Conservation (phyloP, 1,284 basidiomycete species). For the Austroboletus rostrupii region DNA sequence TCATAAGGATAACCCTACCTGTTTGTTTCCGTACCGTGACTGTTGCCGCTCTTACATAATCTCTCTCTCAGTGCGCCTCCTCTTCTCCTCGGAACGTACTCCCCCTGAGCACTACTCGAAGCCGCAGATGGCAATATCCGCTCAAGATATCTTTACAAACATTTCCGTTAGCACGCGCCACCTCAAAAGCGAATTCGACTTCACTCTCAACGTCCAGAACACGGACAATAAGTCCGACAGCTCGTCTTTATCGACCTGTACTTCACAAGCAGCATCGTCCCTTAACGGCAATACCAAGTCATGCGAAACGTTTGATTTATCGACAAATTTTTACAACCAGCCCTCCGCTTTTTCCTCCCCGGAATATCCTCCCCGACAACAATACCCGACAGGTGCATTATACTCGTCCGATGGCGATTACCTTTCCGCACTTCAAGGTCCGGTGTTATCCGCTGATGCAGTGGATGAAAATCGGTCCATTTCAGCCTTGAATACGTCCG, state of each 20-base stretch:
- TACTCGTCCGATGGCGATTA: constrained; percentile 9
- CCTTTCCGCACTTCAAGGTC: constrained; percentile 14
- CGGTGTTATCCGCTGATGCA: constrained; percentile 16
- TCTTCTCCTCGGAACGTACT: constrained; percentile 26
- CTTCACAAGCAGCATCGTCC: constrained; percentile 5
- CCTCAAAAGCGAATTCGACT: constrained; percentile 17
- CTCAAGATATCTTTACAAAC: constrained; percentile 14
- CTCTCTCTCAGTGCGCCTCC: constrained; percentile 15
- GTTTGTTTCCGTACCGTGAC: constrained; percentile 16
- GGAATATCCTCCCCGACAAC: constrained; percentile 13
- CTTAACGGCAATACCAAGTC: background rate
- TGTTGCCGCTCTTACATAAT: background rate
- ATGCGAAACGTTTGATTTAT: constrained; percentile 3
- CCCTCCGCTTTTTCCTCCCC: constrained; percentile 5
- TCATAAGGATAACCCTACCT: constrained; percentile 27
- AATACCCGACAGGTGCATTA: background rate
- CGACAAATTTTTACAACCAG: constrained; percentile 8
- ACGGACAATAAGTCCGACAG: background rate
- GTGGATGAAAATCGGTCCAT: constrained; percentile 10
- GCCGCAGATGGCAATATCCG: constrained; percentile 4
- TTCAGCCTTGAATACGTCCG: constrained; percentile 12
- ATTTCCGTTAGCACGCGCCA: constrained; percentile 8
- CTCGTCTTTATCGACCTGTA: constrained; percentile 7
- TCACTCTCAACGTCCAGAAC: constrained; percentile 8
- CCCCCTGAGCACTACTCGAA: constrained; percentile 10